Base-by-base conservation (phyloP, 345 rosid genomes). In the Eucalyptus erythrocorys region DNA sequence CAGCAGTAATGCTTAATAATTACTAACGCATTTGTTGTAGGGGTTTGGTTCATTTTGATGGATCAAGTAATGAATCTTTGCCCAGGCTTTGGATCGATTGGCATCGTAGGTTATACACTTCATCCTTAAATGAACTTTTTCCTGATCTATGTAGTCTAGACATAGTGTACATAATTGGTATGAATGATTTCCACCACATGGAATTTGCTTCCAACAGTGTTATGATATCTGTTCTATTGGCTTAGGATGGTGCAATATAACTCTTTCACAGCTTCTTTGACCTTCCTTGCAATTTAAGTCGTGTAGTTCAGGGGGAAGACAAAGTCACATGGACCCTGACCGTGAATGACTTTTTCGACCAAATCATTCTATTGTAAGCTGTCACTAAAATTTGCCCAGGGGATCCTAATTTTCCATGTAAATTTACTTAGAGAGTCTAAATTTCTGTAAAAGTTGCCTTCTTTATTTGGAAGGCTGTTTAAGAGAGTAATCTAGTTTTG, bases 41-140 rank as follows among this genome's bases (percentile, higher is more conserved):
- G 98, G 99, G 99, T 94, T 94, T 97, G 95, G 99, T 96, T 85
- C 99, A 99, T n/a, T 95, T 96, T 37, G 90, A 92, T 91, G 97
- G 99, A 27, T 95, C 96, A 89, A 96, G 96, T 91, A 91, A 95
- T 37, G 98, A 97, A 91, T 96, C 99, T 26, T 96, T 98, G 97
- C 94, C 99, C 95, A 90, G 99, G 97, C 88, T 96, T 96, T 95
- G 47, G 99, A 97, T 32, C 96, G 94, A 79, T 95, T 96, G 64
- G 99, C 98, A 91, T 98, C 94, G 43, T 94, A 97, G 95, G 96
- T 71, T 37, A 6, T 37, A 37, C 2, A 6, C 47, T 71, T 37
- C 45, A 37, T 37, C 82, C 82, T 71, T 71, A 71, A 71, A 37
- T 71, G 80, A 68, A 68, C 80, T 68, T 68, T 68, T 68, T 68